phyloP scores from a whole-genome alignment of 73 alveolate species.

The Paraurostyla sp. region DNA sequence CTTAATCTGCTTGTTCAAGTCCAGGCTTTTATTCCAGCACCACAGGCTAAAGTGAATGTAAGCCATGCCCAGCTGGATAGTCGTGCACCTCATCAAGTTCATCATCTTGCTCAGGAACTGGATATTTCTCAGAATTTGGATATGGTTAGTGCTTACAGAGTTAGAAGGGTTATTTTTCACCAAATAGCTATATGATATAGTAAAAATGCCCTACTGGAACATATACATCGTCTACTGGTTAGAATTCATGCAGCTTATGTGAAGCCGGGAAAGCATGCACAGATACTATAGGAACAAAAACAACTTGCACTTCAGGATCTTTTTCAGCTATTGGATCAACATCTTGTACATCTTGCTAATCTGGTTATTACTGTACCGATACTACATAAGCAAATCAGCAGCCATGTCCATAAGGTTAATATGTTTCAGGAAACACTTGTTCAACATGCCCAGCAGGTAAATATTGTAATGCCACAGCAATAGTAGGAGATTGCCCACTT shows the following conservation, averaged over 20 bases:
- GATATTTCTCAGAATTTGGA: neutral
- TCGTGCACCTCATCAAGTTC: neutral
- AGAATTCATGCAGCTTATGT: neutral
- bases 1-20: neutral
- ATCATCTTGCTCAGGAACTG: neutral
- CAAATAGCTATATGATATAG: neutral
- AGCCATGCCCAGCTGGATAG: conserved; percentile 35
- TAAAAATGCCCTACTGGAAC: conserved; percentile 14
- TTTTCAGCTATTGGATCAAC: neutral
- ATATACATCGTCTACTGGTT: neutral
- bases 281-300: neutral
- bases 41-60: neutral
- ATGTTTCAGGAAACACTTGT: neutral
- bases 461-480: neutral
- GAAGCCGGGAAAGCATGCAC: conserved; percentile 10
- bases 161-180: conserved; percentile 10
- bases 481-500: conserved; percentile 6
- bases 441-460: conserved; percentile 18
- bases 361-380: neutral
- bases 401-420: conserved; percentile 13
- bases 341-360: neutral
- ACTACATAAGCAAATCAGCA: neutral
- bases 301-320: conserved; percentile 13
- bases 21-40: neutral
- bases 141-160: neutral